Base-by-base conservation (phyloP, 73 alveolate species). In the Paraurostyla sp. region DNA sequence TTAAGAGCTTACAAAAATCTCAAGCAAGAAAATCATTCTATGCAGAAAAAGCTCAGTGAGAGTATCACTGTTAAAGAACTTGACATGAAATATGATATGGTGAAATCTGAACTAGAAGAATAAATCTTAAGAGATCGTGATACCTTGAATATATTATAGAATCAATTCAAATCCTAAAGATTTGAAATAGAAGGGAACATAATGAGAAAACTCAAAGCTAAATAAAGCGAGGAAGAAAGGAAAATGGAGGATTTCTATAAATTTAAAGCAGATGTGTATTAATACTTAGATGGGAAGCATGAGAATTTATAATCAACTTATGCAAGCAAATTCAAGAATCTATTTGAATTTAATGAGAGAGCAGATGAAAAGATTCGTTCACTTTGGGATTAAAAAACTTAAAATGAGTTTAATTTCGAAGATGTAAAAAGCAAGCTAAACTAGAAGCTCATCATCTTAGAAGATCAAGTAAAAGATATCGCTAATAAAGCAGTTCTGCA, bases 261-360 rank as follows among this genome's bases (percentile, higher is more conserved):
- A 36, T 78, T 78, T 54, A 78, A 78, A 36, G 89, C 89, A 1
- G 89, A 78, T 78, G 58, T 78, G 1, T 78, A 78, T 78, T 13
- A 46, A 25, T 78, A 78, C 40, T 36, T 78, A 25, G 89, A 78
- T 41, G 29, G 78, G 15, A 78, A 78, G 40, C 23, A 51, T 49
- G 89, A 78, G 32, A 43, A 50, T 20, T 13, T 78, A 4, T 48
- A 46, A 20, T 23, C 3, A 51, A 51, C 59, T 16, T 78, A 78
- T 54, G 35, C 43, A 0, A 54, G 40, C 40, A 78, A 78, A 36
- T 54, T 78, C 50, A 78, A 78, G 27, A 51, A 46, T 7, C 16
- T 78, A 29, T 52, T 54, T 78, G 89, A 78, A 50, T 78, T 78
- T 78, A 54, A 58, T 13, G 78, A 54, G 13, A 43, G 69, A 38